A percentile compares a stretch with the other conserved stretches of the same genome.
Conservation (phyloP, 2,329 filamentous ascomycete genomes). For the Xylariales sp. region DNA sequence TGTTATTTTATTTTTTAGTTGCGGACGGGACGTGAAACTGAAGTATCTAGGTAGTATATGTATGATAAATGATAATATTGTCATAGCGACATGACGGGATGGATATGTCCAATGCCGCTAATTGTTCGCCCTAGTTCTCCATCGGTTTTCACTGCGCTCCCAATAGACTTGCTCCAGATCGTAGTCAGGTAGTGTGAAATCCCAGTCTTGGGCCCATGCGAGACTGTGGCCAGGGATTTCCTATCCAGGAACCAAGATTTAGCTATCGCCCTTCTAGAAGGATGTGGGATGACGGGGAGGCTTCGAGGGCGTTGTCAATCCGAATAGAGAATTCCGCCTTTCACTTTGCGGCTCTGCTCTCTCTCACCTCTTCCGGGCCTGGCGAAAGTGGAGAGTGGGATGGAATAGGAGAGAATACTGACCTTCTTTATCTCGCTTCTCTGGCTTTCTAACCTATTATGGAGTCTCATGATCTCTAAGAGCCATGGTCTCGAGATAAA, state of each 20-base stretch:
- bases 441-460: not conserved
- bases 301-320: not conserved
- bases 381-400: not conserved
- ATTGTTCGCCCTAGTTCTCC: not conserved
- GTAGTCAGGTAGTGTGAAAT: conserved; percentile 21
- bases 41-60: not conserved
- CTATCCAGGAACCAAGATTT: not conserved
- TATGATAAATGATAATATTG: not conserved
- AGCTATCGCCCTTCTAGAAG: not conserved
- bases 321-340: not conserved
- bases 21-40: no score
- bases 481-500: conserved; percentile 5
- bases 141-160: not conserved
- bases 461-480: conserved; percentile 9
- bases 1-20: not conserved
- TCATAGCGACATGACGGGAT: no score
- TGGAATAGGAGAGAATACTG: not conserved
- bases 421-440: not conserved
- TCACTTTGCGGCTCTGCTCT: not conserved
- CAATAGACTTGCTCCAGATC: not conserved
- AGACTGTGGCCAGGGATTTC: not conserved
- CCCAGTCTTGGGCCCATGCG: conserved; percentile 1
- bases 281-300: not conserved
- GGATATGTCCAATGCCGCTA: no score
- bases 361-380: no score